These are phyloP conservation scores for Lepidium africanum DNA, from an alignment of 345 rosid genomes.

Conservation along the genomic window DNA sequence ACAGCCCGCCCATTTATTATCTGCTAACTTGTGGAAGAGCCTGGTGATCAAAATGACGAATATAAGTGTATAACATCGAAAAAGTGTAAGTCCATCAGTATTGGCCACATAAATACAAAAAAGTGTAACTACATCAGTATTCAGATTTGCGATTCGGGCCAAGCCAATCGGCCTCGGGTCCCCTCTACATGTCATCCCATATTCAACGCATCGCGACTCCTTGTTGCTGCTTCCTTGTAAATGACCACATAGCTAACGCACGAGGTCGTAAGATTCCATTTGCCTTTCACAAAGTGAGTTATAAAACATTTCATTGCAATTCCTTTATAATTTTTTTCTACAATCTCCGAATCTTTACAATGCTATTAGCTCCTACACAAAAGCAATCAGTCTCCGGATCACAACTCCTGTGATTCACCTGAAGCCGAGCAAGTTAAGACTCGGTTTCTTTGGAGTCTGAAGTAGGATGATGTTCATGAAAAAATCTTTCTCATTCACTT, in stretches of 20 bases:
- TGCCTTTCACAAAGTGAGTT: background rate
- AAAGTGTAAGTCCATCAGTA: no score
- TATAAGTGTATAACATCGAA: no score
- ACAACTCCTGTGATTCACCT: background rate
- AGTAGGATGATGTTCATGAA: background rate
- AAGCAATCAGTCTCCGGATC: slow-evolving; percentile 2
- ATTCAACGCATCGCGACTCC: background rate
- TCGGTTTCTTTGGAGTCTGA: background rate
- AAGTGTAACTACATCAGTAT: no score
- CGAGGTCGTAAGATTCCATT: background rate
- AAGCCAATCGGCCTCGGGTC: background rate
- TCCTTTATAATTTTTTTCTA: slow-evolving; percentile 4
- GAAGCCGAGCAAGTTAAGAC: background rate
- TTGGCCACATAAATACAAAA: no score
- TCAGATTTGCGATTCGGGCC: background rate
- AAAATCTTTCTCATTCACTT: slow-evolving; percentile 5
- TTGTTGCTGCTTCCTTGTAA: background rate
- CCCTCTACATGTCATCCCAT: background rate
- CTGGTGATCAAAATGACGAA: no score
- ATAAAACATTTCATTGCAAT: slow-evolving; percentile 13
- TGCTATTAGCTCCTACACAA: background rate
- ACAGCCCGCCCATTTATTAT: no score
- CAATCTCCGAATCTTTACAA: slow-evolving; percentile 7
- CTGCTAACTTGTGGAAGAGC: no score
- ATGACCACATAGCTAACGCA: background rate